Conservation (phyloP, 2,329 filamentous ascomycete genomes). For the Colletotrichum tropicicola region DNA sequence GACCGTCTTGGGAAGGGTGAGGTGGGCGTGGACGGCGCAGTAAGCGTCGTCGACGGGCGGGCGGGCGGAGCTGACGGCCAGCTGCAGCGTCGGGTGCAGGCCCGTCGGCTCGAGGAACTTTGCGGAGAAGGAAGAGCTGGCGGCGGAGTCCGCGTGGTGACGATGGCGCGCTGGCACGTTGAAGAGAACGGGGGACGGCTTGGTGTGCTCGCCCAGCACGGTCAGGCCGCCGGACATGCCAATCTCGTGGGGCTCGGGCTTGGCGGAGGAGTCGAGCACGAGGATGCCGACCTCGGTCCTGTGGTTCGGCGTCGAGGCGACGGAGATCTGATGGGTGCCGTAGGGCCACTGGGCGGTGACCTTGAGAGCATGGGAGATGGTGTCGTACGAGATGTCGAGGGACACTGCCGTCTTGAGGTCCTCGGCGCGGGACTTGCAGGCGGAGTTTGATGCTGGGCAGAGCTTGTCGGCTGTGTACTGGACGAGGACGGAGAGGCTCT, state of each 20-base stretch:
- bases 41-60: constrained; percentile 61
- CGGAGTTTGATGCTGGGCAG: constrained; percentile 55
- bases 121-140: constrained; percentile 63
- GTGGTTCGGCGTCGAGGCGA: constrained; percentile 52
- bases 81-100: constrained; percentile 82
- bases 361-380: constrained; percentile 70
- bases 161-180: constrained; percentile 83
- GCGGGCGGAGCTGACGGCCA: constrained; percentile 65
- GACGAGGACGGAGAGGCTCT: constrained; percentile 63
- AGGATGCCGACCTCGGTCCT: constrained; percentile 86
- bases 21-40: constrained; percentile 80
- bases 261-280: constrained; percentile 66
- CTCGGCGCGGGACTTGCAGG: constrained; percentile 60
- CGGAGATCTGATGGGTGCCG: constrained; percentile 47
- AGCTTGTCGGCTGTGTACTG: constrained; percentile 60
- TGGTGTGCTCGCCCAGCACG: constrained; percentile 78
- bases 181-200: constrained; percentile 81
- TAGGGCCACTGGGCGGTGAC: constrained; percentile 72
- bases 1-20: constrained; percentile 82
- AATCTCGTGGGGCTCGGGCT: constrained; percentile 75
- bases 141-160: constrained; percentile 51
- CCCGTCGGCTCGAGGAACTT: constrained; percentile 77
- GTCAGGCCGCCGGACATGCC: constrained; percentile 81
- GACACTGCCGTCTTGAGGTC: constrained; percentile 62
- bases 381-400: constrained; percentile 82